Evolutionary conservation across 1,284 basidiomycete species (phyloP).

Genomic region (Trichosporon sp.): DNA sequence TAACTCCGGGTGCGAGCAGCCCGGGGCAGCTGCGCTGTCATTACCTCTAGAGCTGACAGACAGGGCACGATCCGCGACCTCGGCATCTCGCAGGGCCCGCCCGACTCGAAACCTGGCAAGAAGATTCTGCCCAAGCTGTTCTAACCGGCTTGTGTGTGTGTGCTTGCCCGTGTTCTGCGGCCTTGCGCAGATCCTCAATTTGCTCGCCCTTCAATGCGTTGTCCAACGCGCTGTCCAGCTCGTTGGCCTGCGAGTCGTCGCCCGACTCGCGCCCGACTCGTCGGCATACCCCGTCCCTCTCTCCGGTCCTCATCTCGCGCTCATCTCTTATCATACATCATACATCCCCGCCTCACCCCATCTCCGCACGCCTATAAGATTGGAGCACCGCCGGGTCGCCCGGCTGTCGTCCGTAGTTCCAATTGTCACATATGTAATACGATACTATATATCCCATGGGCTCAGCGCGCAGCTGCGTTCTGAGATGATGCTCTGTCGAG

Average conservation of each 20-base stretch:
- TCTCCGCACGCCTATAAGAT: background rate
- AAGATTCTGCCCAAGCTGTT: conserved; percentile 4
- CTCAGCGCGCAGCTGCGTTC: no score
- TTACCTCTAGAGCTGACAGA: conserved; percentile 3
- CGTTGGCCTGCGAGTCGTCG: no score
- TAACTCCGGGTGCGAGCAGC: no score
- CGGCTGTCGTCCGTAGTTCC: background rate
- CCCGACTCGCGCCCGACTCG: background rate
- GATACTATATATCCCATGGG: no score
- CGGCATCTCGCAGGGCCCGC: conserved; percentile 40
- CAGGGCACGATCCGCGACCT: conserved; percentile 45
- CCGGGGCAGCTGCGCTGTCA: no score
- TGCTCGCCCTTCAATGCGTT: no score
- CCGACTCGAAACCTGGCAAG: conserved; percentile 26
- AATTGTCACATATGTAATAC: background rate
- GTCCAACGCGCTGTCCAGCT: no score
- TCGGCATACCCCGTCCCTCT: background rate
- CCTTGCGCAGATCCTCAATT: no score
- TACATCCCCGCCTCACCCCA: background rate
- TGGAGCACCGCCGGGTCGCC: background rate
- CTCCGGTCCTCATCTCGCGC: background rate
- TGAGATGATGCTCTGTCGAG: no score
- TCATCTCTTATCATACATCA: background rate
- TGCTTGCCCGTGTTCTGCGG: background rate
- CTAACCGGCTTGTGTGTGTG: background rate